Evolutionary conservation across 163 green algal species (phyloP), one percentile per base, ranked within the genome.

Genomic region (Picocystis sp.): DNA sequence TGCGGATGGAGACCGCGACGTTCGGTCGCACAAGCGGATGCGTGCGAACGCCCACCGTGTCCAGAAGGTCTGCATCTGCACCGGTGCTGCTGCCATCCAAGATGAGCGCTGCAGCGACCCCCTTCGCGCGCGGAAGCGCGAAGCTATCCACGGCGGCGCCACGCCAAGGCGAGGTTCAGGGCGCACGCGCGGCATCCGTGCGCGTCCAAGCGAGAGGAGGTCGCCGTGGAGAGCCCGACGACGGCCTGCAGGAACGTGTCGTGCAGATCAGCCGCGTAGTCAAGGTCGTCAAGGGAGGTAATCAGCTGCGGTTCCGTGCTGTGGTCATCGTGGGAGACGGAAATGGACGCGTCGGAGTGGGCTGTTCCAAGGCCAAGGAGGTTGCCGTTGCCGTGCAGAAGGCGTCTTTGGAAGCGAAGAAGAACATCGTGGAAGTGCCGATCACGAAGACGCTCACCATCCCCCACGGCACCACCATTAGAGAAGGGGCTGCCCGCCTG

Each of bases 211-310:
- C 29, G 29, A 38, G 53, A n/a, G 29, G 61, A 22, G 49, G 55
- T n/a, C 45, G 53, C 11, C 47, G 41, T 19, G 24, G 34, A 33
- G 24, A 33, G 17, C 21, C 52, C 12, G 50, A 64, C 22, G 51
- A 65, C 43, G 46, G 24, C 14, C 44, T 70, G 52, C 25, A 60
- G n/a, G 62, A 70, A 41, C 24, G 43, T 21, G 55, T 70, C 43
- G 56, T 74, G 44, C 73, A 89, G 64, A 63, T 90, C 12, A 50
- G 66, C 13, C 59, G 80, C 2, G 80, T 90, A 11, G 89, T 78
- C 24, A 90, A 87, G 63, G 85, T 94, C n/a, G 79, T 93, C 11
- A 95, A 95, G 75, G 87, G 87, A 51, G 87, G 87, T 63, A 96
- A 95, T 71, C 75, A 92, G 65, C 81, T 95, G 61, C 71, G 67